Base-by-base conservation (phyloP, 2,329 filamentous ascomycete species). In the Coleophoma cylindrospora region DNA sequence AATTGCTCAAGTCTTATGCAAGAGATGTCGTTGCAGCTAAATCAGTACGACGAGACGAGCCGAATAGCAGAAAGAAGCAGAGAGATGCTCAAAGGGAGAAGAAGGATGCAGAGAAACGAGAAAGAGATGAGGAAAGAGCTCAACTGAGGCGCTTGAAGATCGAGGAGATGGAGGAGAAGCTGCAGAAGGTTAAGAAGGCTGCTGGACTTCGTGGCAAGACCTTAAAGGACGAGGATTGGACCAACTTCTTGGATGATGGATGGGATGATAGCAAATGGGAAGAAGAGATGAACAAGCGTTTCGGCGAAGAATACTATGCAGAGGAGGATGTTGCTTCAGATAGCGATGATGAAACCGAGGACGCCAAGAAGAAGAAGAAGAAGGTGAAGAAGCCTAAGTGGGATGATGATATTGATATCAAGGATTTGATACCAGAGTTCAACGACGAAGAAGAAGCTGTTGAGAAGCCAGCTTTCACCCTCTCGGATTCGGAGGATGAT, bases 371-470 rank as follows among this genome's bases (percentile, higher is more conserved):
- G 66, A 83, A 80, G 64, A 83, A 81, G 57, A 84, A 78, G 63
- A 76, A 76, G 56, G 70, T 79, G 10, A 90, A 89, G 76, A 95
- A 95, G 71, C 90, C 89, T 10, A 88, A 83, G 55, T 99, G 92
- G 87, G 89, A 96, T 61, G 91, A 97, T 63, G 94, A 99, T 65
- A 96, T 99, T 61, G 91, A 97, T 65, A 97, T 99, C 72, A 90
- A 87, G 54, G 92, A 96, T 66, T 77, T 96, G 46, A 74, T 96
- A 27, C 91, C 90, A 1, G 89, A 95, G 54, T 96, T 95, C 1
- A 74, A 78, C 22, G 68, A 68, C 12, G 67, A 68, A 9, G 66
- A 60, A 13, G 63, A 40, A 49, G 22, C 12, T 13, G 21, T 32
- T 10, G n/a, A 55, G 19, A 69, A 74, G 43, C 77, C 80, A 17